Evolutionary conservation across 371 early-diverging fungal genomes (phyloP), one percentile per base, ranked within the genome.

Genomic region (Saksenaea oblongispora): DNA sequence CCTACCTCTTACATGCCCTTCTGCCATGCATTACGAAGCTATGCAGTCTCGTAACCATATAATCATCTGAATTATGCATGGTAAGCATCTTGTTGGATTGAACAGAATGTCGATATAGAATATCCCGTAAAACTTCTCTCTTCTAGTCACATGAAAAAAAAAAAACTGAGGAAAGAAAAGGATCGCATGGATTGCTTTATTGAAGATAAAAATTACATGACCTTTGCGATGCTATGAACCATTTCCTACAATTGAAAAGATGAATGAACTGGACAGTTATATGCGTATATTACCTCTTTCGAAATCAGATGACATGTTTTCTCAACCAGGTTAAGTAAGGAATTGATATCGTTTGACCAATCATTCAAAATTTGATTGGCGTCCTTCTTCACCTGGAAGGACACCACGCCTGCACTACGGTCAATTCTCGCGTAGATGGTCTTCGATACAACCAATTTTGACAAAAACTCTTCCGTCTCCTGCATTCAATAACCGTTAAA

Each of bases 261-360:
- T 54, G 47, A 56, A 17, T 39, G 31, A 42, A 22, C 2, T 22
- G 28, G 58, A 13, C 9, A 41, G 15, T 18, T 24, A 28, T 26
- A 26, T 28, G 5, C 14, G 22, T 34, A 13, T 42, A 47, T 66
- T 72, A 77, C 80, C 70, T 98, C 99, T 84, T 98, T 98, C 42
- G 94, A 89, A 66, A 98, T 97, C 75, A 97, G 79, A 79, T 98
- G 98, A 61, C 91, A 91, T 17, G 98, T 98, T 85, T 95, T 96
- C 66, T 94, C 96, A 51, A 98, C 91, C 73, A 98, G 78, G 10
- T 89, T 87, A 66, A 98, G 82, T 55, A 98, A 79, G 2, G 84
- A 82, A 67, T 93, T 91, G 64, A 98, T 91, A 70, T 94, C 93
- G 69, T 76, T 84, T 17, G 94, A 91, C 99, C 99, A 98, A 65